These are phyloP conservation scores for Fallopia convolvulus DNA, from an alignment of 148 eudicot genomes.

Conservation along the genomic window DNA sequence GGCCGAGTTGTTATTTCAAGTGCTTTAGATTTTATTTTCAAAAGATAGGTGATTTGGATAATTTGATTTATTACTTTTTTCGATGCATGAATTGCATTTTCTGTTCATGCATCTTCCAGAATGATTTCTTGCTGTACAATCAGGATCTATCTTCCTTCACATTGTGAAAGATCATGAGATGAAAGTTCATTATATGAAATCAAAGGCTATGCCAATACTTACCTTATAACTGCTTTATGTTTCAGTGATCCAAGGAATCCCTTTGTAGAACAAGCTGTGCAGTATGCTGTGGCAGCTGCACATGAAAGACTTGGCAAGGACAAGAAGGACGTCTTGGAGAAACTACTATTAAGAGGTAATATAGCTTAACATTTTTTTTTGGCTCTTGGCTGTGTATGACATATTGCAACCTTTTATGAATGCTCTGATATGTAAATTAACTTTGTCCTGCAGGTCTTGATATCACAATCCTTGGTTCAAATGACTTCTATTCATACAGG, in stretches of 20 bases:
- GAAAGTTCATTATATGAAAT: background rate
- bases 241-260: constrained; percentile 80
- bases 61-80: background rate
- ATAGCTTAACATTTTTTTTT: constrained; percentile 4
- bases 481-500: constrained; percentile 93
- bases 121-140: background rate
- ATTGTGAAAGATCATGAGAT: background rate
- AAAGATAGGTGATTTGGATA: too few species aligned
- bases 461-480: constrained; percentile 87
- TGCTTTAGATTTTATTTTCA: background rate
- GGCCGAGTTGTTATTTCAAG: background rate
- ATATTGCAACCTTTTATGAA: background rate
- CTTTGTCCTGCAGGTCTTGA: constrained; percentile 85
- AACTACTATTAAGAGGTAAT: constrained; percentile 72
- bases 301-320: constrained; percentile 49
- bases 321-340: constrained; percentile 50
- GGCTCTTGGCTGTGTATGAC: background rate
- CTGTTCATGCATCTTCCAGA: background rate
- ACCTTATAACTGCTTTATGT: constrained; percentile 8
- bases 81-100: background rate
- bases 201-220: background rate
- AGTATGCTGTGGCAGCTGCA: constrained; percentile 85
- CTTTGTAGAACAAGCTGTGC: constrained; percentile 94
- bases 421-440: constrained; percentile 11
- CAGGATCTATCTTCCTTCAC: constrained; percentile 1